These are phyloP conservation scores for Clarireedia monteithiana DNA, from an alignment of 2,329 filamentous ascomycete genomes.

Conservation along the genomic window DNA sequence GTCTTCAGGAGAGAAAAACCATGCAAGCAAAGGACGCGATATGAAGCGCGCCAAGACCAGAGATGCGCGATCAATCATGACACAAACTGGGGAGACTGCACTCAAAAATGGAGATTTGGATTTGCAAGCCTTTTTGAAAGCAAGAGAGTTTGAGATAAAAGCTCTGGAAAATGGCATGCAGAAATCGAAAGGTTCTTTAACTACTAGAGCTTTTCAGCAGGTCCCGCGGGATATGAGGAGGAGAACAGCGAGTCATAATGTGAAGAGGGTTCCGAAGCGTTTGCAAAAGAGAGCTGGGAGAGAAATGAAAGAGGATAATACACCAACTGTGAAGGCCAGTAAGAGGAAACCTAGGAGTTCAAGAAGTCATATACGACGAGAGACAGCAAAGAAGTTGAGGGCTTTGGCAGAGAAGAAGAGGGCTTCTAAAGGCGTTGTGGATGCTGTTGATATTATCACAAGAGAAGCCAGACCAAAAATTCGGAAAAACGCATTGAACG, in stretches of 20 bases:
- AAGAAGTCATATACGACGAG: constrained; percentile 57
- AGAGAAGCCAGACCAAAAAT: constrained; percentile 53
- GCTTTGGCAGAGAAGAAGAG: constrained; percentile 51
- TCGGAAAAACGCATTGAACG: constrained; percentile 61
- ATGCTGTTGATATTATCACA: constrained; percentile 29
- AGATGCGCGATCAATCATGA: constrained; percentile 38
- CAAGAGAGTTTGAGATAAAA: constrained; percentile 83
- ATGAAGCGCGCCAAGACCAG: constrained; percentile 33
- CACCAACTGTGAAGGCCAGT: constrained; percentile 64
- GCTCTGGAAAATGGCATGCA: constrained; percentile 78
- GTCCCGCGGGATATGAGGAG: constrained; percentile 79
- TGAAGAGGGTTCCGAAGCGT: constrained; percentile 76
- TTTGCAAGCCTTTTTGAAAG: constrained; percentile 73
- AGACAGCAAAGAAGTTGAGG: constrained; percentile 66
- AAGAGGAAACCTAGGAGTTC: constrained; percentile 53
- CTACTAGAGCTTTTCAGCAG: constrained; percentile 78
- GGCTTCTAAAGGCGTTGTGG: constrained; percentile 33
- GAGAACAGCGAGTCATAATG: constrained; percentile 91
- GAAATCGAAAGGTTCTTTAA: constrained; percentile 53
- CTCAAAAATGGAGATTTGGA: constrained; percentile 70
- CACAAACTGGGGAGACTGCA: constrained; percentile 35
- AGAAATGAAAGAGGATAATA: constrained; percentile 86
- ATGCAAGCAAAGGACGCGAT: constrained; percentile 18
- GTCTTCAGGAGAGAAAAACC: constrained; percentile 12
- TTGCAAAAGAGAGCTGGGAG: constrained; percentile 59